Evolutionary conservation across 257 asterid genomes (phyloP).

Genomic region (Solanum megistacrolobum): DNA sequence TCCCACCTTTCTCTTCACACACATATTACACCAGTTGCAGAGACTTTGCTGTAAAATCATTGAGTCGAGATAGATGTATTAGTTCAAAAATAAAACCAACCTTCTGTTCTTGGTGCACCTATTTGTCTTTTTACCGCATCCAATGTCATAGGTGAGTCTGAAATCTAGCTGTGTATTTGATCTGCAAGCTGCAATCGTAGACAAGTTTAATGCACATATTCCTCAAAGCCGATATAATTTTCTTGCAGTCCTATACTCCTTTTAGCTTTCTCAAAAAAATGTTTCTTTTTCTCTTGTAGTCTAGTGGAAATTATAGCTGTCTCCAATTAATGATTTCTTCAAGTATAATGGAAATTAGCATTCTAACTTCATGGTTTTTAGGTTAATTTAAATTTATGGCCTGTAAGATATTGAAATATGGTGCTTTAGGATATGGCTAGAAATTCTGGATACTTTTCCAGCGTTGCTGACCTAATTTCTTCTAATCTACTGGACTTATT

Average conservation of each 20-base stretch:
- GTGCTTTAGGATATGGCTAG: not conserved
- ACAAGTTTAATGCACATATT: not conserved
- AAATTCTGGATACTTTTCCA: not conserved
- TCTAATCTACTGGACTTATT: not conserved
- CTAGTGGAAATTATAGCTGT: not conserved
- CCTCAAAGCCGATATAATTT: not conserved
- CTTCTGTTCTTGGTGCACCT: not conserved
- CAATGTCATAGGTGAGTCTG: not conserved
- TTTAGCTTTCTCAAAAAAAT: not conserved
- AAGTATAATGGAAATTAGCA: not conserved
- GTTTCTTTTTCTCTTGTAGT: not conserved
- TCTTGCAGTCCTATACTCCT: not conserved
- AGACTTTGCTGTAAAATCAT: not conserved
- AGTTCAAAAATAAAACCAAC: not conserved
- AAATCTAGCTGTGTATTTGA: not conserved
- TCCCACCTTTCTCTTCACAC: not conserved
- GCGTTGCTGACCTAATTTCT: not conserved
- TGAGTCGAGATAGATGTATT: not conserved
- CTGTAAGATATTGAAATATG: not conserved
- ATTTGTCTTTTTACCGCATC: not conserved
- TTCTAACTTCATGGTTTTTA: not conserved
- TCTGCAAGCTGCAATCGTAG: not conserved
- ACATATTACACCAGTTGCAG: not conserved
- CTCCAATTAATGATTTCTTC: not conserved
- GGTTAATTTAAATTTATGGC: not conserved